Evolutionary conservation across 192 early-diverging fungal species (phyloP).

Genomic region (Coemansia sp.): DNA sequence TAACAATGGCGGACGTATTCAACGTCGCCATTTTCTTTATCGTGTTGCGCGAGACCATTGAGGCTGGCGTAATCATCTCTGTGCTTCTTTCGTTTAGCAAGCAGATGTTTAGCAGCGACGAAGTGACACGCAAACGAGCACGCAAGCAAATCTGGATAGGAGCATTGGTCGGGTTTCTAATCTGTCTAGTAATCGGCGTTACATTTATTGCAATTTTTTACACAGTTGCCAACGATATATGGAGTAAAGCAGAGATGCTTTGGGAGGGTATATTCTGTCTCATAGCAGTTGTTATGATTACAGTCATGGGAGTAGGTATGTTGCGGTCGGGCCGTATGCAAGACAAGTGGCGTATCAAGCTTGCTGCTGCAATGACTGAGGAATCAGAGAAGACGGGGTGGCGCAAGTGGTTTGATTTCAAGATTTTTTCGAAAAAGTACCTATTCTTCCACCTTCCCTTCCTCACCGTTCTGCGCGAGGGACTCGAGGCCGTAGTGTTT

Average conservation of each 20-base stretch:
- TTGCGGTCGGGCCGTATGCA: constrained; percentile 69
- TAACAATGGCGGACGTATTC: constrained; percentile 59
- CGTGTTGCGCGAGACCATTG: constrained; percentile 78
- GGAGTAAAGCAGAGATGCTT: constrained; percentile 66
- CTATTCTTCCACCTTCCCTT: constrained; percentile 83
- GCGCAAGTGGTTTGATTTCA: constrained; percentile 32
- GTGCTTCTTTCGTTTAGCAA: constrained; percentile 77
- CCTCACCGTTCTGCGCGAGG: constrained; percentile 83
- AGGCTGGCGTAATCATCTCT: constrained; percentile 86
- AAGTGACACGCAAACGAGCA: constrained; percentile 53
- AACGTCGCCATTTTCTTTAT: constrained; percentile 73
- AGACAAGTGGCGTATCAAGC: constrained; percentile 74
- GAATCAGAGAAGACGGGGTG: constrained; percentile 32
- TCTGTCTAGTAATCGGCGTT: constrained; percentile 70
- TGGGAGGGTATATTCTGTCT: constrained; percentile 86
- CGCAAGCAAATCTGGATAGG: constrained; percentile 79
- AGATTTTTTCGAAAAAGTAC: constrained; percentile 56
- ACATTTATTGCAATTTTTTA: constrained; percentile 82
- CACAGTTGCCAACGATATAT: constrained; percentile 51
- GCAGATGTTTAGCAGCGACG: constrained; percentile 61
- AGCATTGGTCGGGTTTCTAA: constrained; percentile 61
- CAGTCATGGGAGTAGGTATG: constrained; percentile 81
- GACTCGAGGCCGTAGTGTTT: constrained; percentile 87
- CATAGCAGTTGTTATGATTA: constrained; percentile 76
- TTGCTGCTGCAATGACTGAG: constrained; percentile 54